Conservation (phyloP, 768 basidiomycete genomes). For the Kwoniella europaea region DNA sequence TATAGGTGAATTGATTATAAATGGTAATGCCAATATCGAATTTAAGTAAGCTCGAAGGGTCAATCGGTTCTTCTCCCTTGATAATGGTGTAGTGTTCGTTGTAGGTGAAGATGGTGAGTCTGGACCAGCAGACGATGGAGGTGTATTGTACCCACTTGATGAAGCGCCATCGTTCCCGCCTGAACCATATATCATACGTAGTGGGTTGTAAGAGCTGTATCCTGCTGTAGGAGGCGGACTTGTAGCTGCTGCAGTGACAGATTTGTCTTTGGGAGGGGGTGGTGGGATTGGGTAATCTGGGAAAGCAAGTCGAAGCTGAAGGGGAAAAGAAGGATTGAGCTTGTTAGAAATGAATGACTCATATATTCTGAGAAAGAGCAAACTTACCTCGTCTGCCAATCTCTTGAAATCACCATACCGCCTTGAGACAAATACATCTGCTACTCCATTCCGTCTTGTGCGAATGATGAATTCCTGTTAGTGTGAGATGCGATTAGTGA, state of each 20-base stretch:
- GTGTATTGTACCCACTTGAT: slow-evolving; percentile 16
- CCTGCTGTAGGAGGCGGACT: slow-evolving; percentile 24
- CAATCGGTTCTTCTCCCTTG: slow-evolving; percentile 91
- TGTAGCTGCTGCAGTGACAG: slow-evolving; percentile 60
- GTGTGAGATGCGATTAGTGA: slow-evolving; percentile 19
- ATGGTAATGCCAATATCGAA: slow-evolving; percentile 70
- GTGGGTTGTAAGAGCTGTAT: slow-evolving; percentile 54
- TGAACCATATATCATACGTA: slow-evolving; percentile 50
- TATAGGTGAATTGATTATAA: slow-evolving; percentile 82
- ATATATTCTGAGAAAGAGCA: slow-evolving; percentile 1
- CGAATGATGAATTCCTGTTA: slow-evolving; percentile 90
- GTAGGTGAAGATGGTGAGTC: slow-evolving; percentile 22
- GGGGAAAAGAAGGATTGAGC: slow-evolving; percentile 8
- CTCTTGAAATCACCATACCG: slow-evolving; percentile 95
- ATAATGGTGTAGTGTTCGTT: slow-evolving; percentile 62
- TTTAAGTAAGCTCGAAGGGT: slow-evolving; percentile 94
- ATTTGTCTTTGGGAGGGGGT: slow-evolving; percentile 85
- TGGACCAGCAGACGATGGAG: slow-evolving; percentile 18
- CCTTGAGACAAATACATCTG: slow-evolving; percentile 84
- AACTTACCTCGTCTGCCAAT: slow-evolving; percentile 76
- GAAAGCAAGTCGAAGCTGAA: slow-evolving; percentile 81
- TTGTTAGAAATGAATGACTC: not conserved
- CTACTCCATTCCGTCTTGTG: slow-evolving; percentile 72
- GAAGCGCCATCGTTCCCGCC: slow-evolving; percentile 14
- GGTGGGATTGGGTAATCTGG: slow-evolving; percentile 78